Conservation (phyloP, 192 early-diverging fungal genomes). For the Entomortierella parvispora region DNA sequence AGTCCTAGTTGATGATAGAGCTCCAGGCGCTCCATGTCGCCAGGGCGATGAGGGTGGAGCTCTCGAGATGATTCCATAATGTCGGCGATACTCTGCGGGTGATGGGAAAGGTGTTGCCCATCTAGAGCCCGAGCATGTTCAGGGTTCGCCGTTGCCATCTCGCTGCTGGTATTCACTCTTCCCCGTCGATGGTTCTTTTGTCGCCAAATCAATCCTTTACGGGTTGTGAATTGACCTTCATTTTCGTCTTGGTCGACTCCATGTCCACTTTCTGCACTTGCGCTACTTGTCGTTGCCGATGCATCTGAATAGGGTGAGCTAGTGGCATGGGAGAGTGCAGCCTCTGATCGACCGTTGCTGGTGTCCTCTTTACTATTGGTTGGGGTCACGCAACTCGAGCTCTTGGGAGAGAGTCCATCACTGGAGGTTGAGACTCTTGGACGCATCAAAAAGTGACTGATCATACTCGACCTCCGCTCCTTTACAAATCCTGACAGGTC, state of each 20-base stretch:
- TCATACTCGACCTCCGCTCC: slow-evolving; percentile 17
- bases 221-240: too few relatives aligned
- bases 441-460: slow-evolving; percentile 17
- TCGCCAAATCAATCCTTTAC: background rate
- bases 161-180: background rate
- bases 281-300: too few relatives aligned
- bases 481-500: slow-evolving; percentile 2
- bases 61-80: slow-evolving; percentile 8
- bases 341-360: background rate
- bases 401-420: slow-evolving; percentile 2
- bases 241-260: too few relatives aligned
- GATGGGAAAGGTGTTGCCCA: background rate
- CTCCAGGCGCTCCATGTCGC: slow-evolving; percentile 9
- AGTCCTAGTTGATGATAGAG: slow-evolving; percentile 14
- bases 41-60: slow-evolving; percentile 1
- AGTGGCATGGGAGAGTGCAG: background rate
- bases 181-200: background rate
- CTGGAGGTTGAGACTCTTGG: slow-evolving; percentile 4
- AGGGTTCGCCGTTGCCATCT: background rate
- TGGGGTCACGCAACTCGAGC: background rate
- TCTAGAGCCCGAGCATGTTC: slow-evolving; percentile 3
- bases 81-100: background rate
- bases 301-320: too few relatives aligned
- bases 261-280: too few relatives aligned
- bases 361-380: background rate